Conservation (phyloP, 2,329 filamentous ascomycete genomes). For the Sordariomycetes sp. region DNA sequence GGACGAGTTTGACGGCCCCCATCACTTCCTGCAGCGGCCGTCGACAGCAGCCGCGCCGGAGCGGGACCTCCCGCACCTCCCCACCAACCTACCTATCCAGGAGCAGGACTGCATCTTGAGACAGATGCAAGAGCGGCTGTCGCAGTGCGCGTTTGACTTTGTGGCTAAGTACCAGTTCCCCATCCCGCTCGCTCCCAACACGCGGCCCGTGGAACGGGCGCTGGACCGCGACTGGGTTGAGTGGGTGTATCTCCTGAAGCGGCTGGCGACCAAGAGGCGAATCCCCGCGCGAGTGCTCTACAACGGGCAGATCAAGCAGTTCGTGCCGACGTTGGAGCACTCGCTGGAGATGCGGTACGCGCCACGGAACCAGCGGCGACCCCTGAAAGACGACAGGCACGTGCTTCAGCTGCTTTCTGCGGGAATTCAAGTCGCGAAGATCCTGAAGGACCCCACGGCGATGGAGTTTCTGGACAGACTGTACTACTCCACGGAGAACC, state of each 20-base stretch:
- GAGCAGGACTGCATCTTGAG: constrained; percentile 76
- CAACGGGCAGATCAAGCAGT: constrained; percentile 84
- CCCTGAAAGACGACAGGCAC: constrained; percentile 80
- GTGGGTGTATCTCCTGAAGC: constrained; percentile 81
- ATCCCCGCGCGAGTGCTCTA: constrained; percentile 78
- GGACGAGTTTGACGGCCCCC: constrained; percentile 82
- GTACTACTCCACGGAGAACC: constrained; percentile 71
- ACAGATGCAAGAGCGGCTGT: constrained; percentile 74
- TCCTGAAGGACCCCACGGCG: constrained; percentile 71
- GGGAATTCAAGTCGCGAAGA: constrained; percentile 78
- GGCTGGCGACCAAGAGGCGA: constrained; percentile 73
- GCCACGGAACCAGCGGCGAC: constrained; percentile 63
- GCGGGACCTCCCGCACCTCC: constrained; percentile 69
- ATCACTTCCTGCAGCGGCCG: constrained; percentile 69
- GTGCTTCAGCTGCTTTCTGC: constrained; percentile 81
- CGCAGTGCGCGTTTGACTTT: constrained; percentile 81
- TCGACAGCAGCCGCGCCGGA: constrained; percentile 64
- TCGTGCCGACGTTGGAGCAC: constrained; percentile 81
- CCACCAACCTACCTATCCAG: constrained; percentile 70
- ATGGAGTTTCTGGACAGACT: constrained; percentile 75
- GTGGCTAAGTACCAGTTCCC: constrained; percentile 87
- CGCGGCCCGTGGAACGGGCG: constrained; percentile 63
- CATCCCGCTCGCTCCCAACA: constrained; percentile 73
- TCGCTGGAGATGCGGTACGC: constrained; percentile 81
- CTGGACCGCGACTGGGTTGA: constrained; percentile 83